phyloP scores from a whole-genome alignment of 768 basidiomycete species.

The Terana coerulea region DNA sequence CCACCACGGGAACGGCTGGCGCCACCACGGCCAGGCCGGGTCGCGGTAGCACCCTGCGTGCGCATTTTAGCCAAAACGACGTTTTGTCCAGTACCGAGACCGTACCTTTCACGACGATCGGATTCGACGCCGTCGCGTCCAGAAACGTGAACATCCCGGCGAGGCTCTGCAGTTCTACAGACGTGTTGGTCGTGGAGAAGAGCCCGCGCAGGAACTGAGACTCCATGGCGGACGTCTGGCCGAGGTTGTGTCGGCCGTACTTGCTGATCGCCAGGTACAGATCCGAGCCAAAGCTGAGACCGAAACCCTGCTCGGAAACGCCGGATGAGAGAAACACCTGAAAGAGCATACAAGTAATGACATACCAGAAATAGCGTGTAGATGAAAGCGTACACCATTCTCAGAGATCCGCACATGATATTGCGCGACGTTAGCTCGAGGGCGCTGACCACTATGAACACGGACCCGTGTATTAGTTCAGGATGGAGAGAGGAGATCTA shows the following conservation, averaged over 20 bases:
- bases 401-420: constrained; percentile 75
- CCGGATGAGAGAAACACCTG: neutral
- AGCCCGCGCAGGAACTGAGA: constrained; percentile 44
- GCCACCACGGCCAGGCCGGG: constrained; percentile 71
- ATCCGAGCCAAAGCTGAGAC: constrained; percentile 80
- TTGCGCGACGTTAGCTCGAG: constrained; percentile 80
- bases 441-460: constrained; percentile 60
- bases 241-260: constrained; percentile 39
- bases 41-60: constrained; percentile 69
- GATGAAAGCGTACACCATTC: constrained; percentile 83
- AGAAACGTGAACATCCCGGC: constrained; percentile 27
- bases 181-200: constrained; percentile 32
- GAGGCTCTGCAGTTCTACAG: constrained; percentile 18
- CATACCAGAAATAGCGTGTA: constrained; percentile 77
- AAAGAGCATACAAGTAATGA: no score
- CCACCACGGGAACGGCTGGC: constrained; percentile 80
- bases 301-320: constrained; percentile 61
- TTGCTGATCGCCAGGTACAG: constrained; percentile 70
- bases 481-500: neutral
- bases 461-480: constrained; percentile 1
- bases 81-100: neutral
- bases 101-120: constrained; percentile 27
- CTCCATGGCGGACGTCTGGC: constrained; percentile 26
- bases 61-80: neutral
- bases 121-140: constrained; percentile 23